phyloP scores from a whole-genome alignment of 441 rosid species.

The Gossypium gossypioides region DNA sequence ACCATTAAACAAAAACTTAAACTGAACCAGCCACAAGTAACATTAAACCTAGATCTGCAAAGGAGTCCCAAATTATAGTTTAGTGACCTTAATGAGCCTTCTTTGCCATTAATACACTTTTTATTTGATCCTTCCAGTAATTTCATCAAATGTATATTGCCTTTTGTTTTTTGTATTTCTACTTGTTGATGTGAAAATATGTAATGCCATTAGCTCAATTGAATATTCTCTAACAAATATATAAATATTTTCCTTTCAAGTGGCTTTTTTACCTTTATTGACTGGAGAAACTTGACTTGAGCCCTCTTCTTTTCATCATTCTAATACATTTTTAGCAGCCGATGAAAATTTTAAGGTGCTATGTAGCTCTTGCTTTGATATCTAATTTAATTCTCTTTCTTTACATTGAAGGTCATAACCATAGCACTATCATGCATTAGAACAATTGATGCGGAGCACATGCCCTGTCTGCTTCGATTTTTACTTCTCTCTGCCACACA shows the following conservation, averaged over 20 bases:
- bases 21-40: background rate
- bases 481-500: conserved; percentile 70
- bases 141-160: background rate
- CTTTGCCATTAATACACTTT: background rate
- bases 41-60: background rate
- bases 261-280: background rate
- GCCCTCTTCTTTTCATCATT: background rate
- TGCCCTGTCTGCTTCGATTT: conserved; percentile 68
- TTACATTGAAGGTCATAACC: conserved; percentile 44
- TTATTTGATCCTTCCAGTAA: background rate
- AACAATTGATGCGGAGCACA: conserved; percentile 59
- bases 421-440: conserved; percentile 65
- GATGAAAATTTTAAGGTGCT: conserved; percentile 5
- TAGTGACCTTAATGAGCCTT: background rate
- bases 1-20: background rate
- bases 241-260: background rate
- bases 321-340: background rate
- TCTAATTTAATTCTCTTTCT: conserved; percentile 1
- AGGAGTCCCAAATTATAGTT: background rate
- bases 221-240: conserved; percentile 1
- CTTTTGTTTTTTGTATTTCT: background rate
- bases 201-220: background rate
- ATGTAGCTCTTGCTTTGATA: conserved; percentile 8
- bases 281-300: background rate
- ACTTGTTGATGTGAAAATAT: background rate